A percentile compares a stretch with the other conserved stretches of the same genome.
These are phyloP conservation scores for Epichloe hybrida DNA, from an alignment of 2,329 filamentous ascomycete genomes.

Conservation along the genomic window DNA sequence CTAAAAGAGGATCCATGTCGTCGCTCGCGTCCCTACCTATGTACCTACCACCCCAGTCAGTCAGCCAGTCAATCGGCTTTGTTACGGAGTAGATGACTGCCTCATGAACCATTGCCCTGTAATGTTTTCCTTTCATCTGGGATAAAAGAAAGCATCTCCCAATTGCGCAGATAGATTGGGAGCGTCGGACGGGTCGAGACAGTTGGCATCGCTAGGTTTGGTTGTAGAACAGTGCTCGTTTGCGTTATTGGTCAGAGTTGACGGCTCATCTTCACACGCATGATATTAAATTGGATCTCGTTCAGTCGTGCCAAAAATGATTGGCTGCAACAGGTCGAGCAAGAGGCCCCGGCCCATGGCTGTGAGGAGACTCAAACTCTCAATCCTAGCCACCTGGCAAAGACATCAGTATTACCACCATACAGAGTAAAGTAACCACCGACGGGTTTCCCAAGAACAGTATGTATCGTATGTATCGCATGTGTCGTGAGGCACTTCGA, in stretches of 20 bases:
- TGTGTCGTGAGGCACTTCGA: neutral
- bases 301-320: slow-evolving; percentile 4
- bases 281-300: slow-evolving; percentile 5
- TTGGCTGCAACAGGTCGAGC: neutral
- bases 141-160: no score
- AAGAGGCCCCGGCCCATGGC: neutral
- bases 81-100: no score
- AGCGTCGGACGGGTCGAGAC: neutral
- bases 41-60: no score
- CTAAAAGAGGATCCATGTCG: no score
- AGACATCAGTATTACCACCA: neutral
- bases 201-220: neutral
- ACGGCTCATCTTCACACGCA: slow-evolving; percentile 3
- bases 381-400: neutral
- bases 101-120: no score
- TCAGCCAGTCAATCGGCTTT: no score
- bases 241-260: neutral
- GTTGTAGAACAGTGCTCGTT: neutral
- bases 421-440: no score
- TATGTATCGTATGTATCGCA: neutral
- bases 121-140: no score
- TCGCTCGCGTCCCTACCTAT: no score
- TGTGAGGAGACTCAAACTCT: neutral
- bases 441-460: no score
- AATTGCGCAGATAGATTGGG: no score